A percentile compares a stretch with the other conserved stretches of the same genome.
phyloP scores from a whole-genome alignment of 495 filamentous ascomycete genomes.

The Aspergillus carlsbadensis region DNA sequence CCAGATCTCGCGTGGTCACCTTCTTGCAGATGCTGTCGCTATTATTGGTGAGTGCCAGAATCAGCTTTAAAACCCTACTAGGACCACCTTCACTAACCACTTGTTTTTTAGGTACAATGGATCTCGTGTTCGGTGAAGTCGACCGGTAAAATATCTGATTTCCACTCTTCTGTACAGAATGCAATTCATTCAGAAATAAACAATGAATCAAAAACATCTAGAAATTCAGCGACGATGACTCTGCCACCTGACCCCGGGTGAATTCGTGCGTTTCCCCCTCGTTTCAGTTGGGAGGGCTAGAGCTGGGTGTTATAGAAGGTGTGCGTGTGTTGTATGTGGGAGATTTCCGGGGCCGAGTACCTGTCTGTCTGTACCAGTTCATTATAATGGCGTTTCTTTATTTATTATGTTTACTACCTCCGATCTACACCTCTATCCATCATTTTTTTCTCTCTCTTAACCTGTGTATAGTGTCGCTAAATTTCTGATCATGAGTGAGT shows the following conservation, averaged over 20 bases:
- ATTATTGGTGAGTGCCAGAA: conserved; percentile 67
- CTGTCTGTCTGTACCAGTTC: conserved; percentile 19
- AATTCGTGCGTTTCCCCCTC: background rate
- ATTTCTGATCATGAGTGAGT: conserved; percentile 3
- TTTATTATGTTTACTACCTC: conserved; percentile 5
- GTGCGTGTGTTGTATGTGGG: background rate
- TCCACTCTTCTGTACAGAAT: conserved; percentile 13
- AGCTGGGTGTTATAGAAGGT: conserved; percentile 13
- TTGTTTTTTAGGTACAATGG: conserved; percentile 63
- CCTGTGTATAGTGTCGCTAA: conserved; percentile 32
- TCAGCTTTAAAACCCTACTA: background rate
- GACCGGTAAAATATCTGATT: conserved; percentile 50
- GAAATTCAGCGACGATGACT: background rate
- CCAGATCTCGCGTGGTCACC: conserved; percentile 84
- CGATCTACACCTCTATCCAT: conserved; percentile 5
- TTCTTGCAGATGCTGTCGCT: conserved; percentile 94
- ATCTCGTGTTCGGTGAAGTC: conserved; percentile 77
- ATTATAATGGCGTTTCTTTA: conserved; percentile 24
- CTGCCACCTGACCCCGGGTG: background rate
- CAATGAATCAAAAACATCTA: conserved; percentile 11
- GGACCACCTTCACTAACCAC: conserved; percentile 10
- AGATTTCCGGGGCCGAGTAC: background rate
- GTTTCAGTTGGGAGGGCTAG: background rate
- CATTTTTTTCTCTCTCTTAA: conserved; percentile 9
- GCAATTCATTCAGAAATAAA: conserved; percentile 8